Conservation (phyloP, 2,329 filamentous ascomycete species). For the Epichloe sylvatica region DNA sequence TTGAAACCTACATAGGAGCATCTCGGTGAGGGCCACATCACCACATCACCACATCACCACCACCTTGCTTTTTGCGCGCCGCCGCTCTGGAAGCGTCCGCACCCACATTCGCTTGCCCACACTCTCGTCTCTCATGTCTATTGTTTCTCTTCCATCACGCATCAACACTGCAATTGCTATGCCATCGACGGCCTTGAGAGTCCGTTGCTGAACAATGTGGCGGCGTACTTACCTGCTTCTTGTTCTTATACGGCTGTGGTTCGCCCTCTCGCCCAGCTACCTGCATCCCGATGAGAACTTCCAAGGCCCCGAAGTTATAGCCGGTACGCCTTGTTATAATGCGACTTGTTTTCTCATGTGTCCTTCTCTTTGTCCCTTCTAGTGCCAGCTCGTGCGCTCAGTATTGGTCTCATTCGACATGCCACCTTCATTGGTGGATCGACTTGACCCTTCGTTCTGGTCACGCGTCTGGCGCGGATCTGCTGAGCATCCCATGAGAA, state of each 20-base stretch:
- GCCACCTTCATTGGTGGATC: background rate
- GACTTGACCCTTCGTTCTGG: background rate
- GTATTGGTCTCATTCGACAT: background rate
- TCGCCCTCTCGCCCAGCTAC: conserved; percentile 88
- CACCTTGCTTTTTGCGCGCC: conserved; percentile 2
- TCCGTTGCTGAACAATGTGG: conserved; percentile 52
- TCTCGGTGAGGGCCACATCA: background rate
- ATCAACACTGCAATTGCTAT: conserved; percentile 16
- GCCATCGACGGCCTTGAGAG: conserved; percentile 6
- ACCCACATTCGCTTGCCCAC: conserved; percentile 1
- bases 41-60: too few species aligned
- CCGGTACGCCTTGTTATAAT: conserved; percentile 47
- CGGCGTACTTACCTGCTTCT: conserved; percentile 76
- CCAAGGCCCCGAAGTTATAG: conserved; percentile 92
- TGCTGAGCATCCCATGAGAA: background rate
- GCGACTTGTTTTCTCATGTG: background rate
- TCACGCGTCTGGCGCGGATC: background rate
- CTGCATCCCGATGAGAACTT: conserved; percentile 98
- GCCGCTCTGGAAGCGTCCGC: conserved; percentile 5
- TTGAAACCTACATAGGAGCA: background rate
- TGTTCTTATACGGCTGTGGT: conserved; percentile 78
- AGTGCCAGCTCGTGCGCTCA: background rate
- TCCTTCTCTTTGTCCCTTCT: background rate
- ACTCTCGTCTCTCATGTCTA: conserved; percentile 10
- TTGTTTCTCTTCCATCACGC: background rate